phyloP scores from a whole-genome alignment of 768 basidiomycete genomes.

The Macrolepiota dolichaula region DNA sequence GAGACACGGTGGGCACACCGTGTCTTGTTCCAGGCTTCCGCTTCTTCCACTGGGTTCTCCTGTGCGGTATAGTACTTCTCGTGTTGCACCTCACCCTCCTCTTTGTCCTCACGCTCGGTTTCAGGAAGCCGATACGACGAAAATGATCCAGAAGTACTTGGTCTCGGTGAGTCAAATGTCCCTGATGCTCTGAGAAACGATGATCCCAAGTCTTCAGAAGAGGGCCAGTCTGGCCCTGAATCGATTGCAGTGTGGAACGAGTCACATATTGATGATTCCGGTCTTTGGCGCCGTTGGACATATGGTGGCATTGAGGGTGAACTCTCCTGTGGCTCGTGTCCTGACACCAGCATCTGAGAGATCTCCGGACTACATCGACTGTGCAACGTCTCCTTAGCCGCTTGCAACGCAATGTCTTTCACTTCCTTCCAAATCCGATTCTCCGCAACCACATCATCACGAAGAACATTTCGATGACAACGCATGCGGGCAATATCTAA shows the following conservation, averaged over 20 bases:
- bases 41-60: constrained; percentile 59
- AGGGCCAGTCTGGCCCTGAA: constrained; percentile 46
- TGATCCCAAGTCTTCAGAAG: constrained; percentile 35
- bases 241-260: constrained; percentile 73
- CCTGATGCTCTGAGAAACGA: constrained; percentile 26
- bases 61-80: constrained; percentile 44
- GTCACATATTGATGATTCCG: constrained; percentile 47
- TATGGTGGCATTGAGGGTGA: constrained; percentile 14
- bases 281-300: constrained; percentile 28
- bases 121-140: constrained; percentile 24
- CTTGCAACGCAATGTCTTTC: constrained; percentile 68
- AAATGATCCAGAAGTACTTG: constrained; percentile 30
- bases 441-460: constrained; percentile 72
- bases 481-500: constrained; percentile 68
- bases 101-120: not conserved
- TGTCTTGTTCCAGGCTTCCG: constrained; percentile 89
- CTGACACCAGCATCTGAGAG: constrained; percentile 35
- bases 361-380: constrained; percentile 31
- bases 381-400: constrained; percentile 65
- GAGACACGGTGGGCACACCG: constrained; percentile 84
- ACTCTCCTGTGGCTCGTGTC: constrained; percentile 23
- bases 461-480: constrained; percentile 77
- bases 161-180: constrained; percentile 33
- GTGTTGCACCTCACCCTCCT: constrained; percentile 22
- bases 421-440: constrained; percentile 61